Percentiles rank a stretch among this genome's conserved stretches.
Conservation (phyloP, 192 early-diverging fungal genomes). For the Coemansia sp. region DNA sequence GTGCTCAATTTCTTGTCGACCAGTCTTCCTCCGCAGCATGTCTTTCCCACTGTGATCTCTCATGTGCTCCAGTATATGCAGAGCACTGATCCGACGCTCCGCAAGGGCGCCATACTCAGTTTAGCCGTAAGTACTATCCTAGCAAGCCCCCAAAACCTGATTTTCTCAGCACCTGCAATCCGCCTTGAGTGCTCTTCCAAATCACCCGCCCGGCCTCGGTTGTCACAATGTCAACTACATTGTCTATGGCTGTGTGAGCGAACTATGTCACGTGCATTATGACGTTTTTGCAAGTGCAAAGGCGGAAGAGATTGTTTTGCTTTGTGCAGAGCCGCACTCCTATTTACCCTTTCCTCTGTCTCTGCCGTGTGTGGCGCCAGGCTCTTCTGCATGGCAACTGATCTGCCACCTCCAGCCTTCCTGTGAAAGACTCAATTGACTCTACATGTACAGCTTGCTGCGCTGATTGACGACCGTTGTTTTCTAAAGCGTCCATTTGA, state of each 20-base stretch:
- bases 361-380: not conserved
- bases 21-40: conserved; percentile 81
- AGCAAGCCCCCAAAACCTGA: not conserved
- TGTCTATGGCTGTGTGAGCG: not conserved
- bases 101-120: conserved; percentile 87
- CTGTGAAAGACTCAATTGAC: not conserved
- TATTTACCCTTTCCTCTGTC: not conserved
- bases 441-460: not conserved
- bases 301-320: not conserved
- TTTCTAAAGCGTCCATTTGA: not conserved
- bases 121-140: conserved; percentile 61
- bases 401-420: not conserved
- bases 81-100: conserved; percentile 66
- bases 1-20: conserved; percentile 79
- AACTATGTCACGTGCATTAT: not conserved
- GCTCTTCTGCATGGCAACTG: not conserved
- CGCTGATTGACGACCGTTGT: not conserved
- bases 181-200: not conserved
- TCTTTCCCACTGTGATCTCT: conserved; percentile 77
- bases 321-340: not conserved
- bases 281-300: not conserved
- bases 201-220: not conserved
- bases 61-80: conserved; percentile 78
- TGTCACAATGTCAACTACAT: not conserved
- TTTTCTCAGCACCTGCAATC: not conserved